phyloP scores from a whole-genome alignment of 2,329 filamentous ascomycete genomes.

The Sporothrix sp. region DNA sequence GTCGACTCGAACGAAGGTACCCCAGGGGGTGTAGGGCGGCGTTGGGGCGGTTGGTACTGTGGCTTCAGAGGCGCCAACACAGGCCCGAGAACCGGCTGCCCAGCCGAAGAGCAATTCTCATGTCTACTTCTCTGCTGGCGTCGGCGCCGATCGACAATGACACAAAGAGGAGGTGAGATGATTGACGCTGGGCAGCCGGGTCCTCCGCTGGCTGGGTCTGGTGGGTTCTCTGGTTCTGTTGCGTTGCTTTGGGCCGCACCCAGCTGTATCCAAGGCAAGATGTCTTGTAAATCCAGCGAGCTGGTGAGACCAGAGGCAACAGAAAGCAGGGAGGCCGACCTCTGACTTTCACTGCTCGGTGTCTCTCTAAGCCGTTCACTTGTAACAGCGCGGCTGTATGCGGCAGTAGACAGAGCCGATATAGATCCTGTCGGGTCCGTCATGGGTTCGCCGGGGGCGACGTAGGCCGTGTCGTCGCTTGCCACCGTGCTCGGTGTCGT shows the following conservation, averaged over 20 bases:
- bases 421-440: not conserved
- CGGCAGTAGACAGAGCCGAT: not conserved
- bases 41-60: constrained; percentile 12
- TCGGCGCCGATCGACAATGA: not conserved
- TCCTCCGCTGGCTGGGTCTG: not conserved
- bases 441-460: constrained; percentile 10
- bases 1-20: constrained; percentile 15
- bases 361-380: not conserved
- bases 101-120: too few relatives aligned
- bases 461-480: constrained; percentile 13
- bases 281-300: not conserved
- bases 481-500: constrained; percentile 13
- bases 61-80: constrained; percentile 14
- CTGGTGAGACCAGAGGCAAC: not conserved
- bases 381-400: not conserved
- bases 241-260: not conserved
- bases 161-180: not conserved
- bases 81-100: not conserved
- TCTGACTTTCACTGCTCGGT: not conserved
- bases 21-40: constrained; percentile 16
- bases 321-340: not conserved
- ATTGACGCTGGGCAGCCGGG: not conserved
- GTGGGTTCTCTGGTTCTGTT: not conserved
- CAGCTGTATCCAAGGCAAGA: not conserved
- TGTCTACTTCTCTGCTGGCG: not conserved